These are phyloP conservation scores for Endoconidiophora polonica DNA, from an alignment of 2,329 filamentous ascomycete genomes.

Conservation along the genomic window DNA sequence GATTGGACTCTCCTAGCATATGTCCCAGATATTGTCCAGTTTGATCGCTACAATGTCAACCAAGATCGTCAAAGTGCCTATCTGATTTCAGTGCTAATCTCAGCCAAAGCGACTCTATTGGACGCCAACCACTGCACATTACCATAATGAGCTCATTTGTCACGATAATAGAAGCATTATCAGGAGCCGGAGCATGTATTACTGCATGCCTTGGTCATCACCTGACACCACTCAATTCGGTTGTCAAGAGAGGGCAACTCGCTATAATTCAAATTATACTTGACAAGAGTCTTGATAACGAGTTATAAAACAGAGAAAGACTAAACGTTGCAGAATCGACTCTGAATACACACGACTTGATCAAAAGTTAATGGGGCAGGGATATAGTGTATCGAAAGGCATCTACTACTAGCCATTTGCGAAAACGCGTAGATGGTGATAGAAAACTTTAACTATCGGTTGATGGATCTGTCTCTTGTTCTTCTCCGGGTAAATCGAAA, in stretches of 20 bases:
- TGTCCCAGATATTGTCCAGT: conserved; percentile 56
- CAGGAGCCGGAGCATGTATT: conserved; percentile 56
- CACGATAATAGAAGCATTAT: conserved; percentile 52
- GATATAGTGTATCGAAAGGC: too few species aligned
- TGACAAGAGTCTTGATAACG: conserved; percentile 55
- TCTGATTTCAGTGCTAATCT: conserved; percentile 50
- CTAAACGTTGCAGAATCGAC: too few species aligned
- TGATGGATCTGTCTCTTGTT: too few species aligned
- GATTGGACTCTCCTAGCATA: conserved; percentile 92
- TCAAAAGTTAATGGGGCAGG: too few species aligned
- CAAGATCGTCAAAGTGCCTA: conserved; percentile 53
- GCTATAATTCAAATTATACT: conserved; percentile 59
- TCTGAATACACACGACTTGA: too few species aligned
- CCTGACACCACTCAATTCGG: conserved; percentile 66
- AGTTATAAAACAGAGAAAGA: conserved; percentile 16
- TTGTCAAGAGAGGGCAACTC: conserved; percentile 49
- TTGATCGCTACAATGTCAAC: conserved; percentile 71
- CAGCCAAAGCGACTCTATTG: conserved; percentile 61
- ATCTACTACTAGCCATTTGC: too few species aligned
- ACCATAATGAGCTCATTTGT: conserved; percentile 52
- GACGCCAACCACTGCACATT: conserved; percentile 62
- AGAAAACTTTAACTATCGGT: too few species aligned
- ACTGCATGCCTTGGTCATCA: conserved; percentile 64
- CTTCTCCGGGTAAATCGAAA: too few species aligned
- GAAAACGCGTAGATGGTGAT: too few species aligned